Percentiles rank a stretch among this genome's conserved stretches.
phyloP scores from a whole-genome alignment of 768 basidiomycete species.

The Nidularia sp. region DNA sequence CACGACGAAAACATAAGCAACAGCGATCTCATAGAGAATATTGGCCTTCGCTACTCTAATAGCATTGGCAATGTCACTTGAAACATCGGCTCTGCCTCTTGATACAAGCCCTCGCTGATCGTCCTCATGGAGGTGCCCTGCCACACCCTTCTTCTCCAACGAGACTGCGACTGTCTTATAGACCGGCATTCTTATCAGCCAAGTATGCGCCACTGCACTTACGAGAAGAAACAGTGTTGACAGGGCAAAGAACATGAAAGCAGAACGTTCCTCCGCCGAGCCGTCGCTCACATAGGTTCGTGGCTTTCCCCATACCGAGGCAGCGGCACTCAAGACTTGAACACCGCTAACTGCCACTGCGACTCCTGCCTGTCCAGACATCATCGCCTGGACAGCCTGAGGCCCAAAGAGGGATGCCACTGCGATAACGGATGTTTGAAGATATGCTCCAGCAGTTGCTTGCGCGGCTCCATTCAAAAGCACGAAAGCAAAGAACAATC shows the following conservation, averaged over 20 bases:
- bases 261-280: conserved; percentile 61
- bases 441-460: conserved; percentile 63
- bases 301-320: conserved; percentile 48
- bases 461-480: conserved; percentile 57
- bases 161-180: conserved; percentile 54
- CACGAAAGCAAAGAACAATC: conserved; percentile 62
- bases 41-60: conserved; percentile 62
- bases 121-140: conserved; percentile 16
- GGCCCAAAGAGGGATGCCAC: conserved; percentile 82
- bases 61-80: conserved; percentile 37
- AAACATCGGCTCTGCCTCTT: conserved; percentile 14
- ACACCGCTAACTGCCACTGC: conserved; percentile 78
- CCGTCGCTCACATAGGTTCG: conserved; percentile 29
- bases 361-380: conserved; percentile 84
- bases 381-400: conserved; percentile 64
- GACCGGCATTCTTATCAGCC: conserved; percentile 53
- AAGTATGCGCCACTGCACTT: conserved; percentile 48
- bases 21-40: conserved; percentile 62
- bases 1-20: conserved; percentile 71
- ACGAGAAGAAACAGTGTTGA: conserved; percentile 62
- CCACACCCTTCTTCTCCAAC: conserved; percentile 32
- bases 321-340: conserved; percentile 62
- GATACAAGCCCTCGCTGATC: conserved; percentile 34
- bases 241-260: conserved; percentile 69
- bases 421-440: conserved; percentile 74